A percentile compares a stretch with the other conserved stretches of the same genome.
phyloP scores from a whole-genome alignment of 192 early-diverging fungal genomes.

The Oehlia diaphana region DNA sequence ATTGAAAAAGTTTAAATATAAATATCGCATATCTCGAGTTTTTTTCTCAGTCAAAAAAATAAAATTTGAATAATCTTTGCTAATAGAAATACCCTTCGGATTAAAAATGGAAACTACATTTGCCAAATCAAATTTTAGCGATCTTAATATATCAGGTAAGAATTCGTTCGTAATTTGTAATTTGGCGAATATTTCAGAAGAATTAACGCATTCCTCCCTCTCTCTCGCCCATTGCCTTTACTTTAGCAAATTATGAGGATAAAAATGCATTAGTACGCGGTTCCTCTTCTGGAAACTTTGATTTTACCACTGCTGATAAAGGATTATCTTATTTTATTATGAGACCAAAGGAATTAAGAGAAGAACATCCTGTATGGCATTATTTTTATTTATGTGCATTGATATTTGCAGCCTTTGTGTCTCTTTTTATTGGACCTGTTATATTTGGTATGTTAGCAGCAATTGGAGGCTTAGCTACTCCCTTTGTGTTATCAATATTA shows the following conservation, averaged over 20 bases:
- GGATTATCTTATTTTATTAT: constrained; percentile 1
- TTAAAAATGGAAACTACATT: no score
- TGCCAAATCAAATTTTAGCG: no score
- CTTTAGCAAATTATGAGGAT: background rate
- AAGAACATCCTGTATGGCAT: constrained; percentile 28
- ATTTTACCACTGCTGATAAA: background rate
- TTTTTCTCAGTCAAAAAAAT: no score
- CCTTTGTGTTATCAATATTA: constrained; percentile 6
- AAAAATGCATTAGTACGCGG: background rate
- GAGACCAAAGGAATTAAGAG: constrained; percentile 19
- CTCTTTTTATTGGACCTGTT: constrained; percentile 29
- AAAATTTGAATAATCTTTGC: no score
- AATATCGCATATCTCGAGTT: no score
- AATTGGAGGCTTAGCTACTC: constrained; percentile 25
- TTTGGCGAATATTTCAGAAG: no score
- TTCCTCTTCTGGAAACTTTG: background rate
- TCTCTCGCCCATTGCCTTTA: background rate
- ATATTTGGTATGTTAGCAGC: constrained; percentile 29
- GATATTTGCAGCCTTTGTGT: constrained; percentile 13
- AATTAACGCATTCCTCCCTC: background rate
- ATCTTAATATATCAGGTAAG: no score
- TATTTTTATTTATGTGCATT: constrained; percentile 21
- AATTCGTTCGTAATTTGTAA: no score
- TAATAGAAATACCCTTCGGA: no score
- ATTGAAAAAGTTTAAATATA: no score